Evolutionary conservation across 2,329 filamentous ascomycete species (phyloP).

Genomic region (Arthroderma uncinatum): DNA sequence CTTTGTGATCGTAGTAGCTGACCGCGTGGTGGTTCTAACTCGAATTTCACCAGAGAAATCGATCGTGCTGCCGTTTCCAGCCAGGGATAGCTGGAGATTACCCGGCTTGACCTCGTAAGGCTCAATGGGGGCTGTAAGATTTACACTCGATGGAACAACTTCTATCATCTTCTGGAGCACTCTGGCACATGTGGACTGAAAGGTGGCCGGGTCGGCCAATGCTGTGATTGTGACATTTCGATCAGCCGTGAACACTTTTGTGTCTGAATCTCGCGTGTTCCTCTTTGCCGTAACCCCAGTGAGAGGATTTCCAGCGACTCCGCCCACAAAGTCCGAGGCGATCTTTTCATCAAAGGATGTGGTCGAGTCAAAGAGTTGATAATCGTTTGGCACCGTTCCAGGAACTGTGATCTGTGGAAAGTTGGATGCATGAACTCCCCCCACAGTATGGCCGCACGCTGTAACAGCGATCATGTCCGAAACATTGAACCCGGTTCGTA

Average conservation of each 20-base stretch:
- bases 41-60: conserved; percentile 11
- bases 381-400: conserved; percentile 8
- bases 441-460: conserved; percentile 12
- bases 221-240: conserved; percentile 10
- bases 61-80: conserved; percentile 9
- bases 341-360: conserved; percentile 11
- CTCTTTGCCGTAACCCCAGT: conserved; percentile 5
- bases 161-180: conserved; percentile 14
- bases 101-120: conserved; percentile 13
- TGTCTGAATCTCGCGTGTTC: conserved; percentile 12
- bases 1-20: conserved; percentile 6
- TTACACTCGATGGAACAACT: conserved; percentile 10
- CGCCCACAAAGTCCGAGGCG: conserved; percentile 9
- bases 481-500: conserved; percentile 10
- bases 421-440: conserved; percentile 10
- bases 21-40: conserved; percentile 10
- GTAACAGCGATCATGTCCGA: conserved; percentile 12
- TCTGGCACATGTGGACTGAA: conserved; percentile 8
- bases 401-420: conserved; percentile 11
- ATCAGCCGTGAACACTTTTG: conserved; percentile 11
- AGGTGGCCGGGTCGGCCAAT: conserved; percentile 6
- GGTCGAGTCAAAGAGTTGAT: conserved; percentile 9
- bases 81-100: conserved; percentile 8
- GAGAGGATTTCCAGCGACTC: conserved; percentile 6
- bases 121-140: conserved; percentile 9